Evolutionary conservation across 371 early-diverging fungal species (phyloP), one percentile per base, ranked within the genome.

Genomic region (Mortierella sp.): DNA sequence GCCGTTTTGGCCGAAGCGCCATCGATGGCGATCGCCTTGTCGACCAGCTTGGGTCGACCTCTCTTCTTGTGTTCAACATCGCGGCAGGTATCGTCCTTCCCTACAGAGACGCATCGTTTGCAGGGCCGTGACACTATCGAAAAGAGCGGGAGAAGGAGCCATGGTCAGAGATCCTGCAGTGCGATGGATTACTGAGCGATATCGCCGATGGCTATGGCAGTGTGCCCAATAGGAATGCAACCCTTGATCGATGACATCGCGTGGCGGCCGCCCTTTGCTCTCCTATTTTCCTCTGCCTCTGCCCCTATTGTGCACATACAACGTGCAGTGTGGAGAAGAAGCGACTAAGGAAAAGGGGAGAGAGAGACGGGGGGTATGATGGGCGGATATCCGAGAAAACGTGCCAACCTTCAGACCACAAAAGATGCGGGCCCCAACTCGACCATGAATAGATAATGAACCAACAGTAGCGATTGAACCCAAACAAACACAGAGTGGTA

Each of bases 41-140:
- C 88, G 58, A 87, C 85, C 17, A 90, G 78, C 66, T 90, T 91
- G 34, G 92, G 93, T 22, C 93, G 84, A 17, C 93, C 93, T 60
- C 93, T 86, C 64, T 92, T 92, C 66, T 91, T 93, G 77, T 92
- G 92, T 69, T 90, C 85, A 53, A 91, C 90, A 73, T 93, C 93
- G 34, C 86, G 82, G 57, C 93, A 93, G n/a, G 89, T 86, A 49
- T 90, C 90, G 53, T 84, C 80, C 67, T 88, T 91, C 44, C 87
- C 86, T n/a, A 90, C 63, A 2, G 89, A 80, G n/a, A 90, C 78
- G 71, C 93, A 93, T 39, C 93, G 81, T 70, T 86, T 87, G 78
- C 93, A 93, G 7, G 93, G 93, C 37, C 93, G 76, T 25, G 86
- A 85, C 16, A 88, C 91, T 89, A 73, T 34, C 17, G 24, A 46